phyloP scores from a whole-genome alignment of 2,329 filamentous ascomycete species.

The Aspergillaceae sp. region DNA sequence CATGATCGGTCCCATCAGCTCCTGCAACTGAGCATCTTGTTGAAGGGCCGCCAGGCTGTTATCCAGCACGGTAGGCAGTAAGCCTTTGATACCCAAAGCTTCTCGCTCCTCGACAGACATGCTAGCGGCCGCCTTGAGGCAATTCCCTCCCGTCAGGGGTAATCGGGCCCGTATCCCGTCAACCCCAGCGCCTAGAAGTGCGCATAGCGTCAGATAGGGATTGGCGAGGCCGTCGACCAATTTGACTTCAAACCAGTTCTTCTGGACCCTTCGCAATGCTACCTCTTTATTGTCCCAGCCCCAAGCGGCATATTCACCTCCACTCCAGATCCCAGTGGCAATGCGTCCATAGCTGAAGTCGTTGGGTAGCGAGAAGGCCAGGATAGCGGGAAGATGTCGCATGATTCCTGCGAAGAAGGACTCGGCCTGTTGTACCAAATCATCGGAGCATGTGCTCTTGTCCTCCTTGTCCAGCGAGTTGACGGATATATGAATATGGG shows the following conservation, averaged over 20 bases:
- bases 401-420: constrained; percentile 19
- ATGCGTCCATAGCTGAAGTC: constrained; percentile 18
- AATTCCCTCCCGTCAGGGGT: neutral
- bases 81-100: neutral
- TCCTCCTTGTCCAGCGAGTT: constrained; percentile 1
- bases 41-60: neutral
- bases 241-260: constrained; percentile 19
- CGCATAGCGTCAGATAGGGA: constrained; percentile 19
- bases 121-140: neutral
- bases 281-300: constrained; percentile 20
- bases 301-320: constrained; percentile 19
- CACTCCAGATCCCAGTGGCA: constrained; percentile 16
- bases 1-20: neutral
- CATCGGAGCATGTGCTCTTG: neutral
- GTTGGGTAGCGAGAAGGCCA: constrained; percentile 16
- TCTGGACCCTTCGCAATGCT: constrained; percentile 13
- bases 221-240: constrained; percentile 21
- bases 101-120: neutral
- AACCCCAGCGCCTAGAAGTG: constrained; percentile 15
- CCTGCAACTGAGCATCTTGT: neutral
- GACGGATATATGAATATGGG: constrained; percentile 19
- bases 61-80: neutral
- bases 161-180: constrained; percentile 4
- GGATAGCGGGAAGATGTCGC: constrained; percentile 13
- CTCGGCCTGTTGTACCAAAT: neutral